Conservation (phyloP, 1,284 basidiomycete species). For the Anthracocystis walkeri region DNA sequence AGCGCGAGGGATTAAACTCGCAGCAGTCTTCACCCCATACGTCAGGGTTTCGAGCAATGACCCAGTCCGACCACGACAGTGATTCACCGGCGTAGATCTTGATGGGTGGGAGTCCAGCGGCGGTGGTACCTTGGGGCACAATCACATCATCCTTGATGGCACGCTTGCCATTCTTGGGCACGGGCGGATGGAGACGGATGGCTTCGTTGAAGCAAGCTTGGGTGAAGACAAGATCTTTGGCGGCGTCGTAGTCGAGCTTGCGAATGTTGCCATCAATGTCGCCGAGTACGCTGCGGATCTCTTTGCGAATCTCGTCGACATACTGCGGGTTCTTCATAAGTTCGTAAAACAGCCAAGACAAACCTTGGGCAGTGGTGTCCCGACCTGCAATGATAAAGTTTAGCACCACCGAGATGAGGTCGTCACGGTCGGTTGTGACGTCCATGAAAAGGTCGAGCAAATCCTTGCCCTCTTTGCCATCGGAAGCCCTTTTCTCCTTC, state of each 20-base stretch:
- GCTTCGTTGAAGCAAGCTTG: constrained; percentile 60
- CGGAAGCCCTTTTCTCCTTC: constrained; percentile 34
- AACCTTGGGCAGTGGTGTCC: constrained; percentile 59
- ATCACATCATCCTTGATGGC: constrained; percentile 58
- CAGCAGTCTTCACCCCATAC: constrained; percentile 58
- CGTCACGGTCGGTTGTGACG: constrained; percentile 46
- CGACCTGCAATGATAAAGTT: constrained; percentile 65
- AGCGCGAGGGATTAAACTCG: constrained; percentile 56
- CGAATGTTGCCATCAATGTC: constrained; percentile 29
- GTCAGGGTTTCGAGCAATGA: constrained; percentile 55
- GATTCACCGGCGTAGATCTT: constrained; percentile 51
- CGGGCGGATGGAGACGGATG: constrained; percentile 56
- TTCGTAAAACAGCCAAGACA: constrained; percentile 61
- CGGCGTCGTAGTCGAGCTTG: constrained; percentile 50
- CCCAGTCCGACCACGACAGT: constrained; percentile 63
- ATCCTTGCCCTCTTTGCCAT: constrained; percentile 60
- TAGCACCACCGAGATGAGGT: constrained; percentile 58
- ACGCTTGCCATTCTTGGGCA: constrained; percentile 61
- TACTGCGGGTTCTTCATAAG: constrained; percentile 45
- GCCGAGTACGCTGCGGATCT: constrained; percentile 41
- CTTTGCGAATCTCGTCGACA: constrained; percentile 50
- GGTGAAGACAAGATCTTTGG: constrained; percentile 57
- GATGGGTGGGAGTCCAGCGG: constrained; percentile 54
- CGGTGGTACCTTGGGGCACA: constrained; percentile 49
- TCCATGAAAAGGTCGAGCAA: constrained; percentile 64